Conservation (phyloP, 768 basidiomycete species). For the Kwoniella botswanensis region DNA sequence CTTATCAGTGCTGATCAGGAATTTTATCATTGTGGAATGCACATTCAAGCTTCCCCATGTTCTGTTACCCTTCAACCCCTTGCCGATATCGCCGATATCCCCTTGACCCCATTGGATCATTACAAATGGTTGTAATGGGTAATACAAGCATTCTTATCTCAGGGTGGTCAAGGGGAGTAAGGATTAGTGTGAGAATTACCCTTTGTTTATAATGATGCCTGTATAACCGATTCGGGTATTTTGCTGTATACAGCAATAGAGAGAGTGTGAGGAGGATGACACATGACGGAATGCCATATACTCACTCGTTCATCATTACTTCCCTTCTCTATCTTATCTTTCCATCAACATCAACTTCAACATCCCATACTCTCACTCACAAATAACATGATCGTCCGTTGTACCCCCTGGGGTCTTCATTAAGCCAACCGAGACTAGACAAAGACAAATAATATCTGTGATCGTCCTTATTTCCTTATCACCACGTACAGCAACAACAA, state of each 20-base stretch:
- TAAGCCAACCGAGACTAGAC: constrained; percentile 13
- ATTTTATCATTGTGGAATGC: neutral
- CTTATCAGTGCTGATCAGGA: constrained; percentile 5
- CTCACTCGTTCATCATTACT: neutral
- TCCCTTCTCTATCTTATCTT: neutral
- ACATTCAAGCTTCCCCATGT: constrained; percentile 9
- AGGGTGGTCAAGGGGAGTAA: constrained; percentile 1
- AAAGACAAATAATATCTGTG: neutral
- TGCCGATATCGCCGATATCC: constrained; percentile 5
- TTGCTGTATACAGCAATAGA: neutral
- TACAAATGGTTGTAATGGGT: neutral
- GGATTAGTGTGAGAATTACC: constrained; percentile 9
- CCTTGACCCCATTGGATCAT: neutral
- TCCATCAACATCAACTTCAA: neutral
- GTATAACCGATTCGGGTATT: constrained; percentile 3
- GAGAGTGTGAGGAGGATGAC: neutral
- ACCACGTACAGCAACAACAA: neutral
- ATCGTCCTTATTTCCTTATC: neutral
- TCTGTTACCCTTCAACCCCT: constrained; percentile 6
- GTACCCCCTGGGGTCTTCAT: constrained; percentile 27
- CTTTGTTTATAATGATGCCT: constrained; percentile 16
- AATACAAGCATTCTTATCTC: constrained; percentile 5
- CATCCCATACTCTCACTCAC: neutral
- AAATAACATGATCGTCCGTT: constrained; percentile 22
- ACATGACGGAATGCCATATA: constrained; percentile 10